Evolutionary conservation across 1,284 basidiomycete genomes (phyloP), one percentile per base, ranked within the genome.

Genomic region (Anthracocystis walkeri): DNA sequence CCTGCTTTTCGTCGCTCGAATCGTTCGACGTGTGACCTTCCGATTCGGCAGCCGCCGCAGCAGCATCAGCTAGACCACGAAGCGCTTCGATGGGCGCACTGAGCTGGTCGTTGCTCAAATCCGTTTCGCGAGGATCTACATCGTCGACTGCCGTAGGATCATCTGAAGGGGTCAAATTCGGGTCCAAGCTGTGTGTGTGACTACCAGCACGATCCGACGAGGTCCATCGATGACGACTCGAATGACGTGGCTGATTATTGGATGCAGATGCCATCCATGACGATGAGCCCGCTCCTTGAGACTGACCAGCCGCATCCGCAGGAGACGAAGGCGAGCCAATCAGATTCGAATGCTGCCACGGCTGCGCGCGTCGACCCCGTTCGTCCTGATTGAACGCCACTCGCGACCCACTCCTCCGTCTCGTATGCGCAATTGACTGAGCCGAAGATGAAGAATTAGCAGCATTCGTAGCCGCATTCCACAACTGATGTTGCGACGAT

Each of bases 21-120:
- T 67, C 65, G 40, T 63, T 57, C 12, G 64, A 67, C 0, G 65
- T 58, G 35, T 73, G 65, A 1, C 65, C 70, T 11, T 73, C 70
- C 5, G 59, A 57, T n/a, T 75, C 72, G 1, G 94, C 93, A 2
- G 94, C 92, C 85, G 95, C 93, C 25, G 93, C 94, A 5, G 94
- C 94, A 2, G 94, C 94, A 83, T 96, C 95, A 14, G 94, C 94
- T 48, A 96, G 88, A 2, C 93, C 93, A 83, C 96, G 92, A 35
- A 96, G 87, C 5, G 94, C 94, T 83, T 96, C 94, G 65, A 96
- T 96, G 1, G 94, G 94, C 0, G 94, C 93, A 69, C 92, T 72
- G 49, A 76, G 74, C 59, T 76, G 74, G 11, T 76, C 74, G 53
- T 76, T 76, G 65, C 69, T 72, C 41, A 76, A 65, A 49, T 76